phyloP scores from a whole-genome alignment of 1,139 yeast genomes.

The Kurtzmaniella natalensis region DNA sequence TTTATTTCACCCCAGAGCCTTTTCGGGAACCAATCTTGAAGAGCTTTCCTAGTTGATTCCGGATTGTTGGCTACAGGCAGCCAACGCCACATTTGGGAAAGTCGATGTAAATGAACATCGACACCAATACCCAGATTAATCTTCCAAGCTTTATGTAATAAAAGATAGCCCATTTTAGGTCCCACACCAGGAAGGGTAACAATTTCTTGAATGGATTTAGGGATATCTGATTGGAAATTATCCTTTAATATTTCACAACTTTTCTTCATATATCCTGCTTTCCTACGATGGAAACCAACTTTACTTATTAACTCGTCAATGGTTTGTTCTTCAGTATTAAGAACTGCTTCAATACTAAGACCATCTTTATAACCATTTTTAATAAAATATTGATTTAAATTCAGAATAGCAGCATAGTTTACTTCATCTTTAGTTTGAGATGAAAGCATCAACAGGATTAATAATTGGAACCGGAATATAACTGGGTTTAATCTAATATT shows the following conservation, averaged over 20 bases:
- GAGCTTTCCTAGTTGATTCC: conserved; percentile 63
- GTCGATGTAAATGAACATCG: conserved; percentile 85
- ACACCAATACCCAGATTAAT: conserved; percentile 82
- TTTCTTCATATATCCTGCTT: conserved; percentile 65
- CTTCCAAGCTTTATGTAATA: conserved; percentile 80
- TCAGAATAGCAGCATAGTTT: conserved; percentile 67
- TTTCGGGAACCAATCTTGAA: conserved; percentile 72
- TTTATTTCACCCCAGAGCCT: conserved; percentile 80
- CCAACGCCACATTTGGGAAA: conserved; percentile 84
- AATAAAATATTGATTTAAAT: conserved; percentile 45
- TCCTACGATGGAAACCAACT: conserved; percentile 85
- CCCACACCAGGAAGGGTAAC: conserved; percentile 86
- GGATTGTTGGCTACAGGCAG: conserved; percentile 58
- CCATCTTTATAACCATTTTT: conserved; percentile 27
- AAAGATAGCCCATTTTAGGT: conserved; percentile 87
- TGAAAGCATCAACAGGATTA: conserved; percentile 80
- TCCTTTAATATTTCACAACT: conserved; percentile 53
- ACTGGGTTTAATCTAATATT: conserved; percentile 29
- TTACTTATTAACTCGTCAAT: conserved; percentile 65
- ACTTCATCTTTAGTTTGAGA: conserved; percentile 92
- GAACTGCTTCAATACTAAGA: conserved; percentile 27
- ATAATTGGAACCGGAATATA: conserved; percentile 63
- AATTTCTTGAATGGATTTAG: conserved; percentile 62
- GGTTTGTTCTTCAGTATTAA: conserved; percentile 48
- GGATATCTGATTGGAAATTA: conserved; percentile 62